A percentile compares a stretch with the other conserved stretches of the same genome.
phyloP scores from a whole-genome alignment of 202 grass and related monocot species.

The Setaria viridis region DNA sequence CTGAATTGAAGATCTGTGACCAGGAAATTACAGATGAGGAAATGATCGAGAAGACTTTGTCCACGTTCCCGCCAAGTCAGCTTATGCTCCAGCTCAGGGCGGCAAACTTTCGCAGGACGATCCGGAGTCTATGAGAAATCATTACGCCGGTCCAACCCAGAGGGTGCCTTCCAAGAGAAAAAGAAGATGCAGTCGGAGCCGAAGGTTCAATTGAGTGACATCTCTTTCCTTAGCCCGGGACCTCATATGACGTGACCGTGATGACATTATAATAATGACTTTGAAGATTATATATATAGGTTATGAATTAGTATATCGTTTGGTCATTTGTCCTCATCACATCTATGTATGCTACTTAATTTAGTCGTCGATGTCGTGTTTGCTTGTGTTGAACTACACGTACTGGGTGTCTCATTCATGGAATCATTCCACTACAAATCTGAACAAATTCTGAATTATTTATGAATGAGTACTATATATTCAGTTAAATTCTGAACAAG shows the following conservation, averaged over 20 bases:
- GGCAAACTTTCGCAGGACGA: neutral
- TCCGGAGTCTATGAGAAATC: neutral
- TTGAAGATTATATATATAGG: neutral
- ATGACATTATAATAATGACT: neutral
- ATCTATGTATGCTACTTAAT: neutral
- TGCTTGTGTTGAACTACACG: neutral
- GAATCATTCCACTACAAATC: neutral
- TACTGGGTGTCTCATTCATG: neutral
- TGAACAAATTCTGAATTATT: neutral
- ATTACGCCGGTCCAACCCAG: neutral
- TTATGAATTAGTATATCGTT: neutral
- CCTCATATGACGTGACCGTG: neutral
- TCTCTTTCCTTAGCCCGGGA: neutral
- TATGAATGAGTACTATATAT: neutral
- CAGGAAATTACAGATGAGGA: neutral
- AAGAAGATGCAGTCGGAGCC: neutral
- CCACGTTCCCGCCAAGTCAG: neutral
- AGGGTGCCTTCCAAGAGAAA: neutral
- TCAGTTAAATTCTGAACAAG: neutral
- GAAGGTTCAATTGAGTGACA: neutral
- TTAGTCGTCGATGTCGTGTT: neutral
- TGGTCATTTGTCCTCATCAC: neutral
- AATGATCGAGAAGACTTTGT: conserved; percentile 26
- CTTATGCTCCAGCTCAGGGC: neutral
- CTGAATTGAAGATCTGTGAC: neutral